Base-by-base conservation (phyloP, 345 rosid species). In the Punica granatum region DNA sequence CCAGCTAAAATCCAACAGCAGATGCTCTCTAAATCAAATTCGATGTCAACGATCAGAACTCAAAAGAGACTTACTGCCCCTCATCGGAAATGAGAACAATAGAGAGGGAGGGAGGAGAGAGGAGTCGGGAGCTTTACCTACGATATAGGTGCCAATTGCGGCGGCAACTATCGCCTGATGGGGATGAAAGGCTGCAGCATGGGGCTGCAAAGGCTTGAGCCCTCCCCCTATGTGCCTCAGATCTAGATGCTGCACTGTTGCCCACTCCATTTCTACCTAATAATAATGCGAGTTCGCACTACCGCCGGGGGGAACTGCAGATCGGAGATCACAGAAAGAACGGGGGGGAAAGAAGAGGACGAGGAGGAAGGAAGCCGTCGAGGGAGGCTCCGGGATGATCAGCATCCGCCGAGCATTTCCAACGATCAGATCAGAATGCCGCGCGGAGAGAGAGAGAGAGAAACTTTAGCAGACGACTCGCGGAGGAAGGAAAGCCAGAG, bases 211-310 rank as follows among this genome's bases (percentile, higher is more conserved):
- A 15, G 89, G 90, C 63, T 80, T 86, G 33, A 83, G 79, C 63
- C 89, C 92, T 42, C 95, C 89, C 51, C 88, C 89, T 7, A 91
- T 84, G 63, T 94, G 93, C 21, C 87, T 85, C 36, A 94, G 88
- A 84, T 94, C 98, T 81, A 91, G 92, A 74, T 94, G 99, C 82
- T 94, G 99, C 75, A 94, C 85, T 70, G 98, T 88, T 10, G 90
- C 70, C 99, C 99, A 94, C 90, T 94, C 97, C 99, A 94, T 94
- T 2, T n/a, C 71, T n/a, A n/a, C n/a, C n/a, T n/a, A n/a, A n/a
- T n/a, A n/a, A n/a, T n/a, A n/a, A n/a, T n/a, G n/a, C n/a, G n/a
- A n/a, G n/a, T n/a, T n/a, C n/a, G n/a, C n/a, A 51, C 58, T 23
- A 21, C 13, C 58, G 28, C 30, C 12, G 58, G 58, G 58, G 58